Evolutionary conservation across 768 basidiomycete genomes (phyloP).

Genomic region (Boletus insuetus): DNA sequence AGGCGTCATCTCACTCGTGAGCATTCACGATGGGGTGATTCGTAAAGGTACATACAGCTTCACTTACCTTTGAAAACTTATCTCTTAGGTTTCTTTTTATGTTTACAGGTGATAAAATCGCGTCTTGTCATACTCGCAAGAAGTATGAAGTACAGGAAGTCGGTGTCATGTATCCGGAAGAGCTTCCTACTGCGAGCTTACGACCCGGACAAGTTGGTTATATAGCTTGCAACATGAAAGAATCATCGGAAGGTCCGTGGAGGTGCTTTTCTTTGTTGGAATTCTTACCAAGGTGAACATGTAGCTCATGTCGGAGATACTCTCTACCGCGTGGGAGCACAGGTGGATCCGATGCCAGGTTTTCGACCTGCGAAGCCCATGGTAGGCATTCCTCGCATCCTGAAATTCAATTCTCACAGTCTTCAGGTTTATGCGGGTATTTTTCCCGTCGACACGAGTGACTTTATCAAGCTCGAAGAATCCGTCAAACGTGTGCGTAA

Average conservation of each 20-base stretch:
- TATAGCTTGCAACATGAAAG: conserved; percentile 97
- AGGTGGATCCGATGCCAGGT: conserved; percentile 81
- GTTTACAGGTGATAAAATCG: conserved; percentile 79
- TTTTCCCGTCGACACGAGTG: conserved; percentile 87
- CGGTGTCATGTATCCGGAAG: conserved; percentile 88
- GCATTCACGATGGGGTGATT: conserved; percentile 74
- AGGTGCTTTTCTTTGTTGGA: neutral
- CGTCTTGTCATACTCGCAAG: conserved; percentile 79
- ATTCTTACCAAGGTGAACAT: conserved; percentile 1
- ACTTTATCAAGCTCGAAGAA: conserved; percentile 94
- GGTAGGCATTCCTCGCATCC: conserved; percentile 44
- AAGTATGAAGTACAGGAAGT: conserved; percentile 87
- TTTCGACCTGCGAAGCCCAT: conserved; percentile 93
- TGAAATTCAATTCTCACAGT: neutral
- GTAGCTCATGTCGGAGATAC: conserved; percentile 95
- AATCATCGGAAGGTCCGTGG: conserved; percentile 79
- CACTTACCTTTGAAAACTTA: neutral
- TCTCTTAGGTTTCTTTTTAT: neutral
- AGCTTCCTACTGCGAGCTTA: conserved; percentile 66
- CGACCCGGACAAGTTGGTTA: conserved; percentile 84
- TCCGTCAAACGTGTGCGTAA: conserved; percentile 79
- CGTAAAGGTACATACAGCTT: conserved; percentile 59
- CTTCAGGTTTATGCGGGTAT: conserved; percentile 88
- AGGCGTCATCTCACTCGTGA: conserved; percentile 91
- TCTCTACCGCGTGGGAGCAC: conserved; percentile 67